Base-by-base conservation (phyloP, 371 early-diverging fungal genomes). In the Mucor sp. region DNA sequence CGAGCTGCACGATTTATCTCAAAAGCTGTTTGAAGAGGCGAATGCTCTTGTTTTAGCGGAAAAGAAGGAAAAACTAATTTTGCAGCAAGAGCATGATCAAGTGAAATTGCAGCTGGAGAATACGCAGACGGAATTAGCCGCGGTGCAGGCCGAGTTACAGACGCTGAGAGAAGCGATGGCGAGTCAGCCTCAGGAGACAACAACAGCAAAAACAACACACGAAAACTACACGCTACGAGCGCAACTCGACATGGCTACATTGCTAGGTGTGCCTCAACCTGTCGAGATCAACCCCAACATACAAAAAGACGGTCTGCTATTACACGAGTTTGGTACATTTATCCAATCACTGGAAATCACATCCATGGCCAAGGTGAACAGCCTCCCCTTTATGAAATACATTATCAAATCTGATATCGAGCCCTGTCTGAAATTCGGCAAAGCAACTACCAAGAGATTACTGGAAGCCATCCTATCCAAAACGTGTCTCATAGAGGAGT, bases 391-490 rank as follows among this genome's bases (percentile, higher is more conserved):
- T 50, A 65, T 75, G 66, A 72, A 72, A 35, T 47, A 53, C n/a
- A 80, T 78, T 15, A 66, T 91, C 8, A 84, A 82, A 27, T 89
- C 90, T 63, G 93, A 92, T 60, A 82, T 92, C 8, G 82, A 82
- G 60, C 90, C 93, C 19, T 94, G 95, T 71, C 80, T 97, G 58
- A 87, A 94, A n/a, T 95, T 97, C 72, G 95, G 96, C n/a, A 88
- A 91, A 25, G 83, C 93, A 7, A 85, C 93, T 14, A 84, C 90
- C 23, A 84, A 87, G 58, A 92, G 90, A 70, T 84, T 97, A 17
- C 78, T 93, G 14, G 96, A 96, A 47, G 92, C 95, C 19, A 93
- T 97, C 57, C 69, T 88, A 19, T 82, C 89, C 58, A 94, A 94
- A 64, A 79, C 81, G n/a, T 73, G 85, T 53, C 68, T 79, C 50